These are phyloP conservation scores for Penicillium griseofulvum DNA, from an alignment of 2,329 filamentous ascomycete species.

Conservation along the genomic window DNA sequence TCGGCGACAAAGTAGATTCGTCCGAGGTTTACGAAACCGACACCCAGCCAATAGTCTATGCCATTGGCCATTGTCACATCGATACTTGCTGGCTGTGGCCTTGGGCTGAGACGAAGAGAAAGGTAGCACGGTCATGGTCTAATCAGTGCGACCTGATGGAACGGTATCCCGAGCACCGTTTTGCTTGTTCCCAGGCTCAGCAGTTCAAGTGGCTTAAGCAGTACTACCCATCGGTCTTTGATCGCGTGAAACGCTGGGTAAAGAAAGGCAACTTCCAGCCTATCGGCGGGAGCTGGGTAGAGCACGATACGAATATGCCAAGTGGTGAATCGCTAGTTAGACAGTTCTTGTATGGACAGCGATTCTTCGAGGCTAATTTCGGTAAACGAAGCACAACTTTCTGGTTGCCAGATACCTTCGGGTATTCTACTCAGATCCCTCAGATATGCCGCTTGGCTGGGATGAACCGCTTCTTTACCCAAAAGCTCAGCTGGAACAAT, in stretches of 20 bases:
- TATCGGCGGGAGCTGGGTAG: constrained; percentile 97
- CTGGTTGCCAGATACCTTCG: constrained; percentile 97
- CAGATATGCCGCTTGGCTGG: constrained; percentile 91
- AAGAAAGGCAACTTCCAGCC: constrained; percentile 89
- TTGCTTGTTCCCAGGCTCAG: constrained; percentile 89
- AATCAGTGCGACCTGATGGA: constrained; percentile 96
- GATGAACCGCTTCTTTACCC: constrained; percentile 95
- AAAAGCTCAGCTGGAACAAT: constrained; percentile 99
- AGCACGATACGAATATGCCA: constrained; percentile 97
- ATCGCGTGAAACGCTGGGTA: constrained; percentile 87
- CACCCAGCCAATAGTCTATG: constrained; percentile 74
- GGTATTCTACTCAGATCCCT: constrained; percentile 91
- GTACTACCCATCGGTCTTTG: constrained; percentile 82
- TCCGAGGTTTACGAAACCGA: constrained; percentile 77
- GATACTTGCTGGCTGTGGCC: constrained; percentile 99
- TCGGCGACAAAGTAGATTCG: constrained; percentile 78
- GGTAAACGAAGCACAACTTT: constrained; percentile 86
- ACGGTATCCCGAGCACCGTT: constrained; percentile 87
- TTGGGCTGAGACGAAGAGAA: constrained; percentile 95
- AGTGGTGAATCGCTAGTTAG: constrained; percentile 90
- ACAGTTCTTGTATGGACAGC: constrained; percentile 92
- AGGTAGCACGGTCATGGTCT: constrained; percentile 92
- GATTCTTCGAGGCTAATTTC: constrained; percentile 92
- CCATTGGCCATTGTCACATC: constrained; percentile 95
- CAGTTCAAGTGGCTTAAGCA: constrained; percentile 97